A percentile compares a stretch with the other conserved stretches of the same genome.
These are phyloP conservation scores for Crithidia mellificae DNA, from an alignment of 208 protist genomes.

Conservation along the genomic window DNA sequence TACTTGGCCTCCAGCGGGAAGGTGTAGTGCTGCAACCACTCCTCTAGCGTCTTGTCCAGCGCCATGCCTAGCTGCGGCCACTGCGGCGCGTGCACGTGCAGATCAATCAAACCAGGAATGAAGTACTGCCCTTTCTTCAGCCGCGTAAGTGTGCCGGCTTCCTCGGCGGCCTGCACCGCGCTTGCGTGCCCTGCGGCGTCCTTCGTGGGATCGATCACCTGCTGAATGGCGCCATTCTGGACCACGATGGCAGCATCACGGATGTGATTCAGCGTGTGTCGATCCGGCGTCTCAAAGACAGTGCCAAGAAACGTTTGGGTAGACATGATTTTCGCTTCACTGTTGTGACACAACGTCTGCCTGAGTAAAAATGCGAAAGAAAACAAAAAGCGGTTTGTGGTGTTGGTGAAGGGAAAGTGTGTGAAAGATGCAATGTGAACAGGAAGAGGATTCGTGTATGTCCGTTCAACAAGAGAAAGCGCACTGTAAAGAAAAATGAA, in stretches of 20 bases:
- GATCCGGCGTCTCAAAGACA: constrained; percentile 57
- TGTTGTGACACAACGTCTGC: background rate
- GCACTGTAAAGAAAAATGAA: no score
- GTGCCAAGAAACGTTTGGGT: constrained; percentile 36
- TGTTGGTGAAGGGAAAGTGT: no score
- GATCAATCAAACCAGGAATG: constrained; percentile 93
- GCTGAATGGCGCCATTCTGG: constrained; percentile 44
- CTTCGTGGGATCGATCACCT: constrained; percentile 46
- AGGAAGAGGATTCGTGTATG: no score
- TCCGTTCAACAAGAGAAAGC: no score
- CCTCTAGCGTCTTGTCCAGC: constrained; percentile 82
- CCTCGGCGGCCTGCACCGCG: constrained; percentile 26
- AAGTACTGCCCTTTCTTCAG: constrained; percentile 58
- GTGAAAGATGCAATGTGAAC: no score
- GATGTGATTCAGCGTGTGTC: constrained; percentile 44
- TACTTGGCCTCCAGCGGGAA: constrained; percentile 93
- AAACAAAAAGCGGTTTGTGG: no score
- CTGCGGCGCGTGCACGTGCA: constrained; percentile 94
- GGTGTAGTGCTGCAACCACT: constrained; percentile 93
- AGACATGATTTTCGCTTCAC: constrained; percentile 12
- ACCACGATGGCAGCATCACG: constrained; percentile 53
- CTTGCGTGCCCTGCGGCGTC: constrained; percentile 23
- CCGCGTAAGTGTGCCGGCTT: constrained; percentile 32
- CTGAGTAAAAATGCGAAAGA: constrained; percentile 18
- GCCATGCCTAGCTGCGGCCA: constrained; percentile 88